These are phyloP conservation scores for Aurifilum marmelostoma DNA, from an alignment of 2,329 filamentous ascomycete species.

Conservation along the genomic window DNA sequence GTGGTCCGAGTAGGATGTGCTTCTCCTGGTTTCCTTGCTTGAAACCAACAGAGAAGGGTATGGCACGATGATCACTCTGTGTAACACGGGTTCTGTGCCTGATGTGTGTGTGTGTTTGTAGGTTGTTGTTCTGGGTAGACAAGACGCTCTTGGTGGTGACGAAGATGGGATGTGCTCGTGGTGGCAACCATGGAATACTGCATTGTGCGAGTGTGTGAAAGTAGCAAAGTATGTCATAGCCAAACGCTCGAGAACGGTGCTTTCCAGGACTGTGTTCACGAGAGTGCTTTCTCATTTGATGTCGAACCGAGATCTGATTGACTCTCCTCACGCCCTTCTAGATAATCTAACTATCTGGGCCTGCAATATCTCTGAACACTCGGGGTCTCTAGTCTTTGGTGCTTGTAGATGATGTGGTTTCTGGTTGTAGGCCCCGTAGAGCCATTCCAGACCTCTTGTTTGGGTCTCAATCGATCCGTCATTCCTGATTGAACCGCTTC, in stretches of 20 bases:
- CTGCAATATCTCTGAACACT: neutral
- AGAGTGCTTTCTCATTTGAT: neutral
- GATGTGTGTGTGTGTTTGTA: neutral
- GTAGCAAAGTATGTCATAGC: neutral
- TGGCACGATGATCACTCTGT: neutral
- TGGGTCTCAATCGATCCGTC: neutral
- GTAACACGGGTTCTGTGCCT: neutral
- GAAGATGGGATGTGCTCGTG: neutral
- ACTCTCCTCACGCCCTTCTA: neutral
- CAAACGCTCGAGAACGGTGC: no score
- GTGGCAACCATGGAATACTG: neutral
- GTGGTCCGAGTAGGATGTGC: neutral
- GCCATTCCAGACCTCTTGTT: no score
- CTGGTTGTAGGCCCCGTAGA: no score
- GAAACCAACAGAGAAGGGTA: neutral
- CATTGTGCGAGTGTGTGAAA: neutral
- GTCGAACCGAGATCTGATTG: neutral
- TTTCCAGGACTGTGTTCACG: neutral
- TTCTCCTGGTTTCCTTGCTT: neutral
- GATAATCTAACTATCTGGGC: neutral
- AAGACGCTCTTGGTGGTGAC: neutral
- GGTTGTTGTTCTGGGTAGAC: neutral
- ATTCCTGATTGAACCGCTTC: slow-evolving; percentile 22
- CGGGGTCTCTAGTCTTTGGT: neutral
- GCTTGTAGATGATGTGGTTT: neutral